phyloP scores from a whole-genome alignment of 2,329 filamentous ascomycete species.

The Xylaria polymorpha region DNA sequence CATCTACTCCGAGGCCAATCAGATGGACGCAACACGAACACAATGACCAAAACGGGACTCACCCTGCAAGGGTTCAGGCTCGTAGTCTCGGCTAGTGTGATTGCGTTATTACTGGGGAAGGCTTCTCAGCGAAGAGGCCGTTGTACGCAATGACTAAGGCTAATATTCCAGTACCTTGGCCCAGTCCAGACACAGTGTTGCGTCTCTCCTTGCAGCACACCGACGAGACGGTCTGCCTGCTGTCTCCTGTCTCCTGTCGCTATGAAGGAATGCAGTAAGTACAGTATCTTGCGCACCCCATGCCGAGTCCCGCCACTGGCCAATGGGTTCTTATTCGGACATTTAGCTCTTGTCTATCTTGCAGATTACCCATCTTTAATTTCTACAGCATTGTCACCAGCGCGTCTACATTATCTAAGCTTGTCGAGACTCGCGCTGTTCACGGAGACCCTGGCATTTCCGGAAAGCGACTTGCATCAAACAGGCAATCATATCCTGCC shows the following conservation, averaged over 20 bases:
- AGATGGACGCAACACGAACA: slow-evolving; percentile 36
- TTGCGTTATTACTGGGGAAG: slow-evolving; percentile 40
- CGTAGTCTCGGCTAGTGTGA: slow-evolving; percentile 40
- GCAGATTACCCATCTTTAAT: slow-evolving; percentile 40
- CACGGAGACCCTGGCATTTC: slow-evolving; percentile 40
- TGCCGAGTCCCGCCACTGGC: slow-evolving; percentile 41
- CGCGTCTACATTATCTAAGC: slow-evolving; percentile 16
- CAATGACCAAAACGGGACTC: slow-evolving; percentile 46
- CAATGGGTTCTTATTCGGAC: slow-evolving; percentile 48
- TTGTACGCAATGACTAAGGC: slow-evolving; percentile 25
- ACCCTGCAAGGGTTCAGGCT: slow-evolving; percentile 39
- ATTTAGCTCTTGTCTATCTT: slow-evolving; percentile 44
- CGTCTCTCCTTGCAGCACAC: neutral
- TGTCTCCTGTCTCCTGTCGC: slow-evolving; percentile 7
- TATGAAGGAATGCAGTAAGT: slow-evolving; percentile 39
- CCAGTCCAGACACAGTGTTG: slow-evolving; percentile 26
- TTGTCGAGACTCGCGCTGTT: slow-evolving; percentile 36
- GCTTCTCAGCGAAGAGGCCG: slow-evolving; percentile 13
- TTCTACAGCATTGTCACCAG: slow-evolving; percentile 14
- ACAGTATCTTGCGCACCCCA: slow-evolving; percentile 39
- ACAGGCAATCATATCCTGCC: slow-evolving; percentile 27
- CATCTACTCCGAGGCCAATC: slow-evolving; percentile 41
- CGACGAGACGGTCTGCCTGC: slow-evolving; percentile 17
- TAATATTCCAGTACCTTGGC: slow-evolving; percentile 29
- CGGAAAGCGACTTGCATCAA: slow-evolving; percentile 37